phyloP scores from a whole-genome alignment of 1,139 yeast genomes.

The Zhuliangozyma blackwelliae region DNA sequence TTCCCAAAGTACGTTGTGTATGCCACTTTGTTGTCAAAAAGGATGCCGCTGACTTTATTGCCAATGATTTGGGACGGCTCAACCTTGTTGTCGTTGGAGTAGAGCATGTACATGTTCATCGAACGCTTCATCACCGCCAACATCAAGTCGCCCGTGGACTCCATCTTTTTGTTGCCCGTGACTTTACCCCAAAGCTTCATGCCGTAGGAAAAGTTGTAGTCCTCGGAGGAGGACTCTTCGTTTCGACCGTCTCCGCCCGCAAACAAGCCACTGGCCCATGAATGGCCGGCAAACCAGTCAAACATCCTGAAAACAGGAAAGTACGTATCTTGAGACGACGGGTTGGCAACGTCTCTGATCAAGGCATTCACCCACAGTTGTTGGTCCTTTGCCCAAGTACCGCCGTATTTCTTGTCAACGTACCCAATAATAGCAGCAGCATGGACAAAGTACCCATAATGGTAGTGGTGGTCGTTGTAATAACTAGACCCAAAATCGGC shows the following conservation, averaged over 20 bases:
- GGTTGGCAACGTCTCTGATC: constrained; percentile 74
- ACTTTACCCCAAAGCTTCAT: constrained; percentile 80
- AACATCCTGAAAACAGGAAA: constrained; percentile 78
- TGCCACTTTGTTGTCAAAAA: constrained; percentile 83
- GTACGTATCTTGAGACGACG: constrained; percentile 51
- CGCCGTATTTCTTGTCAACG: constrained; percentile 49
- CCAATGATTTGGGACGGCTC: constrained; percentile 54
- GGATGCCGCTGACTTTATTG: constrained; percentile 72
- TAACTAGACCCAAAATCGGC: constrained; percentile 57
- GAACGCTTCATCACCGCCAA: constrained; percentile 60
- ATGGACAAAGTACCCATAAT: constrained; percentile 72
- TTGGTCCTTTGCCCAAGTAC: constrained; percentile 59
- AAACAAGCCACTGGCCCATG: constrained; percentile 79
- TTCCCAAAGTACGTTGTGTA: constrained; percentile 63
- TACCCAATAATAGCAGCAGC: constrained; percentile 74
- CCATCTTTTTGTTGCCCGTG: constrained; percentile 69
- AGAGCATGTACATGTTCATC: constrained; percentile 59
- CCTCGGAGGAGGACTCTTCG: constrained; percentile 79
- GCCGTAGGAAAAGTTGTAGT: constrained; percentile 75
- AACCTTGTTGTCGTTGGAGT: constrained; percentile 50
- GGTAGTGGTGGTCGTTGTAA: constrained; percentile 81
- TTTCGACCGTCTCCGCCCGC: constrained; percentile 72
- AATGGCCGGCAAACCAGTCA: constrained; percentile 80
- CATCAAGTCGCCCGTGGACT: constrained; percentile 74
- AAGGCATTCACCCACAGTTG: constrained; percentile 29